Percentiles rank a stretch among this genome's conserved stretches.
phyloP scores from a whole-genome alignment of 2,329 filamentous ascomycete species.

The Rosellinia necatrix region DNA sequence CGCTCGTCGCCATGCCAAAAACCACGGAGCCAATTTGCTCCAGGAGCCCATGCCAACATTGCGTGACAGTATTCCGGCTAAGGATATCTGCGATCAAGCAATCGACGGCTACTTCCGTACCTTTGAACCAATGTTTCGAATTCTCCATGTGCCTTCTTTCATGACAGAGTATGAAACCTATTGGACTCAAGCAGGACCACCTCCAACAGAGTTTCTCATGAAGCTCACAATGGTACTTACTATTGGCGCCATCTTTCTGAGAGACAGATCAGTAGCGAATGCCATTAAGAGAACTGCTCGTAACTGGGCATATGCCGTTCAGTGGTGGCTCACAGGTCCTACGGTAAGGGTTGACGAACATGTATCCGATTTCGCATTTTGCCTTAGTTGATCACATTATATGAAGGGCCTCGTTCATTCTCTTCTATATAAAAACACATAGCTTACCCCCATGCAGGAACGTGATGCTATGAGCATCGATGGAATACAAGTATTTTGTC shows the following conservation, averaged over 20 bases:
- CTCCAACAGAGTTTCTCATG: constrained; percentile 22
- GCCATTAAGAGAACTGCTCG: constrained; percentile 32
- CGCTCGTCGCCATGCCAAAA: constrained; percentile 24
- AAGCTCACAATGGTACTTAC: constrained; percentile 36
- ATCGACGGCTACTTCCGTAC: constrained; percentile 34
- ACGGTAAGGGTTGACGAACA: constrained; percentile 15
- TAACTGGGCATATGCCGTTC: constrained; percentile 37
- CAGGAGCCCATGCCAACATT: constrained; percentile 25
- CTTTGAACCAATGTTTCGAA: constrained; percentile 33
- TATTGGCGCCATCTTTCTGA: constrained; percentile 33
- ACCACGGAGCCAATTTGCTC: constrained; percentile 16
- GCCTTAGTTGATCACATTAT: no score
- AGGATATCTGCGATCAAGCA: constrained; percentile 26
- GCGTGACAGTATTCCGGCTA: constrained; percentile 26
- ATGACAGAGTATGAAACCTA: constrained; percentile 29
- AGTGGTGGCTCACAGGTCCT: constrained; percentile 38
- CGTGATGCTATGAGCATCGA: constrained; percentile 32
- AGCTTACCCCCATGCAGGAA: constrained; percentile 23
- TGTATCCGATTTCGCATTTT: no score
- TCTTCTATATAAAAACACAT: background rate
- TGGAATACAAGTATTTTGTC: constrained; percentile 36
- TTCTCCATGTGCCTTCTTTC: constrained; percentile 35
- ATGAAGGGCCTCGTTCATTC: background rate
- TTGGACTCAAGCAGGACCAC: constrained; percentile 19
- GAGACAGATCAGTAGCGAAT: constrained; percentile 21